Conservation (phyloP, 2,329 filamentous ascomycete genomes). For the Emergomyces africanus region DNA sequence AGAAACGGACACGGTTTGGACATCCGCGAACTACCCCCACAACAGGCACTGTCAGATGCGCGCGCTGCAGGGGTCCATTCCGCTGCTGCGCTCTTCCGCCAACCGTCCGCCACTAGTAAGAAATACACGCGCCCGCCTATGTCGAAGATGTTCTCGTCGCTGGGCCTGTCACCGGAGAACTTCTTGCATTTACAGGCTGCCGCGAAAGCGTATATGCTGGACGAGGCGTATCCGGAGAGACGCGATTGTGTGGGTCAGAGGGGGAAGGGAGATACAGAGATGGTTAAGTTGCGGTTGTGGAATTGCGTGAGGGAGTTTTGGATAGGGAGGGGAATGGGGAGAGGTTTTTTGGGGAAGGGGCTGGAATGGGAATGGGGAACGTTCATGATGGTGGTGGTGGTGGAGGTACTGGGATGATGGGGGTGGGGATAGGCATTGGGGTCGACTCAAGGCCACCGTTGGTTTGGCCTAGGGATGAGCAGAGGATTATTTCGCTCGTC, state of each 20-base stretch:
- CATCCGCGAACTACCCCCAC: slow-evolving; percentile 25
- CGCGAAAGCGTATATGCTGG: slow-evolving; percentile 46
- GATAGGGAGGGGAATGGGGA: slow-evolving; percentile 38
- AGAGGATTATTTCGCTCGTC: slow-evolving; percentile 44
- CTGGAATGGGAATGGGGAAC: slow-evolving; percentile 20
- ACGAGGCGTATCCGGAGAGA: slow-evolving; percentile 41
- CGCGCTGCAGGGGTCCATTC: slow-evolving; percentile 40
- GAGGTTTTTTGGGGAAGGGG: slow-evolving; percentile 38
- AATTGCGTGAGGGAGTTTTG: slow-evolving; percentile 45
- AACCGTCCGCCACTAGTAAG: slow-evolving; percentile 35
- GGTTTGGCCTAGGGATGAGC: slow-evolving; percentile 43
- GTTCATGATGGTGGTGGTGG: slow-evolving; percentile 22
- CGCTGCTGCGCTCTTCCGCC: slow-evolving; percentile 41
- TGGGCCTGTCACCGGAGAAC: slow-evolving; percentile 44
- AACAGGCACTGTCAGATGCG: slow-evolving; percentile 30
- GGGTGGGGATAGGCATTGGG: slow-evolving; percentile 20
- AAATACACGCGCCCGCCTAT: slow-evolving; percentile 47
- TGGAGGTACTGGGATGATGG: slow-evolving; percentile 14
- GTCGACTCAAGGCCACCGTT: slow-evolving; percentile 11
- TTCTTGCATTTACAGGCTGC: slow-evolving; percentile 44
- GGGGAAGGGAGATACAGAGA: slow-evolving; percentile 42
- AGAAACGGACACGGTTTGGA: slow-evolving; percentile 15
- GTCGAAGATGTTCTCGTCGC: slow-evolving; percentile 44
- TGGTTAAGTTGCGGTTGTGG: slow-evolving; percentile 44
- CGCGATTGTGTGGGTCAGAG: slow-evolving; percentile 46